Base-by-base conservation (phyloP, 441 rosid species). In the Daphne laureola region DNA sequence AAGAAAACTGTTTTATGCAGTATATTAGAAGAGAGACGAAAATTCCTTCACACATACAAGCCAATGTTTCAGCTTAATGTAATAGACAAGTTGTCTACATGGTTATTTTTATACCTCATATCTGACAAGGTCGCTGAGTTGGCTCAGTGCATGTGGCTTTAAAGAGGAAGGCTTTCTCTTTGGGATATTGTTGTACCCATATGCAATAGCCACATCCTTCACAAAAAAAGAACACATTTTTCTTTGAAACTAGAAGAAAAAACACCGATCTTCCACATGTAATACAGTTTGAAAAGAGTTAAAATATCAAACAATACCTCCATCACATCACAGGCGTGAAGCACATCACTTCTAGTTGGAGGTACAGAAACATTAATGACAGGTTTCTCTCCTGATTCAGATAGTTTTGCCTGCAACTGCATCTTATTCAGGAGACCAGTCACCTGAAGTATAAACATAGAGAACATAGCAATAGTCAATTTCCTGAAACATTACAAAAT, bases 171-270 rank as follows among this genome's bases (percentile, higher is more conserved):
- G 80, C 74, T 23, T 83, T 66, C 78, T 85, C 74, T 62, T 83
- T 26, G 86, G 86, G 61, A 90, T 83, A 53, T 82, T 85, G 63
- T 93, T 85, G 69, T 76, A 93, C 31, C 96, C 97, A 78, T 80
- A 85, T 54, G 97, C 97, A 75, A 87, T 90, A 55, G 96, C 99
- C 66, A 93, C 95, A 71, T 93, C 97, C 99, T 93, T 65, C 45
- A 48, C 49, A 62, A 56, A 45, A 45, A 57, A 57, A 48, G 53
- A 46, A 5, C 46, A 13, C 51, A 41, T 48, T 21, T 25, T 18
- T 59, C 52, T 61, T 57, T 56, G 55, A 53, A 55, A 45, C 38
- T 14, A 1, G 14, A 25, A 27, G 23, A 50, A 35, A 36, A 35
- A 5, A 44, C 43, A 60, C 55, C 43, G 41, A 26, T 46, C 48